Base-by-base conservation (phyloP, 176 grass and related monocot genomes). In the Triticum turgidum region DNA sequence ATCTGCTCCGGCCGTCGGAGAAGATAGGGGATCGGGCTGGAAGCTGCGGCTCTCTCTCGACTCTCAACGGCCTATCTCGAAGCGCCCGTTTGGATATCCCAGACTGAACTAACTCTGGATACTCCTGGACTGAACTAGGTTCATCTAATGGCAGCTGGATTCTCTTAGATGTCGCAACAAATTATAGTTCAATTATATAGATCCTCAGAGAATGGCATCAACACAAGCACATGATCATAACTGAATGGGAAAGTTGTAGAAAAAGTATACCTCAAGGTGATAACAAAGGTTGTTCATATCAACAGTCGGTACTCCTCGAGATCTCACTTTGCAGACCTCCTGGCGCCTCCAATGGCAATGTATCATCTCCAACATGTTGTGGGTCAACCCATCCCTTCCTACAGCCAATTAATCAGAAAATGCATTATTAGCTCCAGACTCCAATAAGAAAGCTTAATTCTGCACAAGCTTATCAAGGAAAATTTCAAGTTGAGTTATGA, bases 321-420 rank as follows among this genome's bases (percentile, higher is more conserved):
- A 98, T 84, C 96, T 93, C 73, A 98, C 91, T 90, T 98, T 98
- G 78, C 96, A 98, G 74, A 98, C 78, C 88, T 96, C 86, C 37
- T 98, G 91, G n/a, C 88, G 87, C 54, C 93, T 96, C 96, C 96
- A 98, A 64, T 98, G 96, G 47, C 90, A 94, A 92, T 98, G 96
- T 84, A 96, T 79, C 85, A 94, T 92, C 72, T 98, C 93, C 90
- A 98, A 91, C 96, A 98, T 98, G 76, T 98, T 98, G 77, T 98
- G 96, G n/a, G 96, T 98, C 84, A 98, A 88, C 7, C 96, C 96
- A 88, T 98, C 96, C 89, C 96, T 94, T 79, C 96, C 96, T 98
- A 80, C n/a, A 91, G 35, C 52, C 75, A 80, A 76, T 42, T 38
- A 33, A 77, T 61, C 52, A 82, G 21, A 71, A 90, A 69, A 88